Conservation (phyloP, 2,329 filamentous ascomycete species). For the Tolypocladium paradoxum region DNA sequence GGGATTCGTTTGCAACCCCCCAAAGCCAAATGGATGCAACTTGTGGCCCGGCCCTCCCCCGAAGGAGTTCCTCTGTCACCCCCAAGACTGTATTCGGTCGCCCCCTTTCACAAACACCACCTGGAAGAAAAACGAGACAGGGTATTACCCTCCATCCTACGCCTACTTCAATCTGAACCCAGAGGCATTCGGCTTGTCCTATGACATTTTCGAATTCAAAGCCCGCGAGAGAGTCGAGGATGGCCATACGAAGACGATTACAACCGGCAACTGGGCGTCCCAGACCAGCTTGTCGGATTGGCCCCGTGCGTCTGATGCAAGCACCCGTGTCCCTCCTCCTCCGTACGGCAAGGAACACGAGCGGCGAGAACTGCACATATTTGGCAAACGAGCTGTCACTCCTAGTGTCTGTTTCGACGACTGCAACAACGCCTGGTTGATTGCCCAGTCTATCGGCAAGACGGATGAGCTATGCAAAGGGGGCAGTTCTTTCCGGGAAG, state of each 20-base stretch:
- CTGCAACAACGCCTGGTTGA: constrained; percentile 40
- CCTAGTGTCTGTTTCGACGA: constrained; percentile 39
- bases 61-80: constrained; percentile 35
- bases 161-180: constrained; percentile 58
- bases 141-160: constrained; percentile 36
- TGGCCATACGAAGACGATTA: constrained; percentile 30
- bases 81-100: constrained; percentile 31
- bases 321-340: constrained; percentile 1
- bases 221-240: constrained; percentile 23
- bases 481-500: constrained; percentile 29
- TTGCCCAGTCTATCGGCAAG: constrained; percentile 39
- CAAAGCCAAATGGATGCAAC: constrained; percentile 37
- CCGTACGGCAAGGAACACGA: constrained; percentile 7
- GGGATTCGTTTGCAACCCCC: constrained; percentile 41
- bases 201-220: constrained; percentile 46
- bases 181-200: constrained; percentile 49
- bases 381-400: constrained; percentile 29
- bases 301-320: constrained; percentile 3
- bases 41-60: constrained; percentile 37
- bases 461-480: constrained; percentile 29
- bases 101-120: constrained; percentile 22
- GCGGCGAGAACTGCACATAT: constrained; percentile 10
- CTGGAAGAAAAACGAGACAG: constrained; percentile 34
- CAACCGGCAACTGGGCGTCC: constrained; percentile 45
- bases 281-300: constrained; percentile 34